These are phyloP conservation scores for Termitomyces sp. DNA, from an alignment of 768 basidiomycete genomes.

Conservation along the genomic window DNA sequence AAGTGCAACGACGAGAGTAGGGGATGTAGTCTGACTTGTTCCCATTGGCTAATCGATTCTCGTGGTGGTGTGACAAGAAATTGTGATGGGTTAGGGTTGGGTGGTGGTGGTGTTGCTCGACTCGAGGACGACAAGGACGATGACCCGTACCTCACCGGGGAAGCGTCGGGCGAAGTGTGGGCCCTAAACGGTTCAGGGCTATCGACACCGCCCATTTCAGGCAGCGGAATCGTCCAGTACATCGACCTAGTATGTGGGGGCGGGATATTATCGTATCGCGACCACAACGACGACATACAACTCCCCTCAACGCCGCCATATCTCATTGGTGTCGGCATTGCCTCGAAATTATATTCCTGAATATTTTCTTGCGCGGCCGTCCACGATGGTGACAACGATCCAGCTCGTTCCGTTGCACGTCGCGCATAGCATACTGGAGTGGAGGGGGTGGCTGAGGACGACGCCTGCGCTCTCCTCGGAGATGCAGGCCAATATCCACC, in stretches of 20 bases:
- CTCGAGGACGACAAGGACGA: neutral
- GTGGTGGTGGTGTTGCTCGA: neutral
- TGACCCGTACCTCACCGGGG: neutral
- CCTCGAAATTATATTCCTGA: neutral
- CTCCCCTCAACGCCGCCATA: neutral
- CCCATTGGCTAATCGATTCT: neutral
- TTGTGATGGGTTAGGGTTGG: slow-evolving; percentile 2
- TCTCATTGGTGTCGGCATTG: neutral
- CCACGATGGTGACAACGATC: neutral
- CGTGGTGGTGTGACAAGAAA: neutral
- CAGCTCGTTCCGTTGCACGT: neutral
- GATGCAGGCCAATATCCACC: neutral
- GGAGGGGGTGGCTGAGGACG: neutral
- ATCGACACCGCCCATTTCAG: neutral
- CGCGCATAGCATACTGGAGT: neutral
- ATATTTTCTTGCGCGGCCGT: neutral
- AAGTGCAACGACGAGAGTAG: neutral
- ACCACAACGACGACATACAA: neutral
- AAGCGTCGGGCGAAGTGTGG: neutral
- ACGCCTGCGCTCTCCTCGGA: neutral
- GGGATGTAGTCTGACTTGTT: neutral
- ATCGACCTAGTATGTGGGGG: slow-evolving; percentile 9
- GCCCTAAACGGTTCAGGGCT: neutral
- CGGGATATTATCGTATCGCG: neutral
- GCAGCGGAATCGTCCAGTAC: slow-evolving; percentile 11